These are phyloP conservation scores for Saccharomycopsis microspora DNA, from an alignment of 805 yeast species.

Conservation along the genomic window DNA sequence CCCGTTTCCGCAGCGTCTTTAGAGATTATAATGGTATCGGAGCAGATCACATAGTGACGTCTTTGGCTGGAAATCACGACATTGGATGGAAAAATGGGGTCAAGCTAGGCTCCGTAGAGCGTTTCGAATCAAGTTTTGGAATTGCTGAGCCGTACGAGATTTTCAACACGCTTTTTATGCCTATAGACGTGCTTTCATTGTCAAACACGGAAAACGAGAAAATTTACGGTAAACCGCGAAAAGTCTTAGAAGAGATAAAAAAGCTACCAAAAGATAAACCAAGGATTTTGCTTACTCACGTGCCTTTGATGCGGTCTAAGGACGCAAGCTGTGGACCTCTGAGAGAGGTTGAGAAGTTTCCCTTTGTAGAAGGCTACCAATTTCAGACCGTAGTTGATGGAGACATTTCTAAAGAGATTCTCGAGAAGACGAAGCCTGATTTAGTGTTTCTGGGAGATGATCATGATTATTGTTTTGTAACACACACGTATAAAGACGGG, in stretches of 20 bases:
- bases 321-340: conserved; percentile 60
- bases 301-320: conserved; percentile 68
- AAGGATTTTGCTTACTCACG: conserved; percentile 69
- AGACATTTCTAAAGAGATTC: conserved; percentile 43
- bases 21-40: conserved; percentile 33
- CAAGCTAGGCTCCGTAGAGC: conserved; percentile 37
- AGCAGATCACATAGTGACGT: conserved; percentile 28
- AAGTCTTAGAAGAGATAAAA: conserved; percentile 36
- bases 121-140: conserved; percentile 72
- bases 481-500: conserved; percentile 31
- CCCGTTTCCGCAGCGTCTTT: conserved; percentile 58
- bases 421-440: conserved; percentile 51
- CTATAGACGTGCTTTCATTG: conserved; percentile 75
- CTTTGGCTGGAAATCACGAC: conserved; percentile 89
- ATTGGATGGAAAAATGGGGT: conserved; percentile 84
- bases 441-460: conserved; percentile 87
- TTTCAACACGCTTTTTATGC: conserved; percentile 59
- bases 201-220: conserved; percentile 43
- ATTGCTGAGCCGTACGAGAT: conserved; percentile 35
- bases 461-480: conserved; percentile 84
- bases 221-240: conserved; percentile 35
- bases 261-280: conserved; percentile 31
- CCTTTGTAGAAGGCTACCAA: conserved; percentile 65
- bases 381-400: conserved; percentile 78
- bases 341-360: conserved; percentile 65